Conservation (phyloP, 1,139 yeast genomes). For the Candida tropicalis region DNA sequence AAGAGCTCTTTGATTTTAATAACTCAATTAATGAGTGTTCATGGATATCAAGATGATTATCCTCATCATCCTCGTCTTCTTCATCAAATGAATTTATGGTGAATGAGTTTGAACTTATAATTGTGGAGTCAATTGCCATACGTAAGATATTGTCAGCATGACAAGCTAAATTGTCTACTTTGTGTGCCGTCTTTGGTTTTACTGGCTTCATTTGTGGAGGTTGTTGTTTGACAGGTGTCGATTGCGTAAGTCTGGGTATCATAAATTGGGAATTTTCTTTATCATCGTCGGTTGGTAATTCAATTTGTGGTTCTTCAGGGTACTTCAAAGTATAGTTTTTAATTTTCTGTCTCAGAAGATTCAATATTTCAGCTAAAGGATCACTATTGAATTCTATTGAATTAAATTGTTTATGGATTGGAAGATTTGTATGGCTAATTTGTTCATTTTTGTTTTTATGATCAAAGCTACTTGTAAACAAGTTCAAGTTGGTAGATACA, state of each 20-base stretch:
- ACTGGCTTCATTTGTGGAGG: not conserved
- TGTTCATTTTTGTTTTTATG: conserved; percentile 11
- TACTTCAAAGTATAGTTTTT: conserved; percentile 21
- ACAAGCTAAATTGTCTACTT: conserved; percentile 44
- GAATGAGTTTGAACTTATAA: conserved; percentile 44
- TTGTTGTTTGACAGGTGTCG: conserved; percentile 9
- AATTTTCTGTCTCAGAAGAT: conserved; percentile 24
- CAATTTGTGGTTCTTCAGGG: not conserved
- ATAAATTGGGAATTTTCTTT: not conserved
- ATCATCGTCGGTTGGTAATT: not conserved
- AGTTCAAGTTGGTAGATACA: conserved; percentile 26
- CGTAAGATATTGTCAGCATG: conserved; percentile 51
- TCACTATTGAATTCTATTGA: conserved; percentile 18
- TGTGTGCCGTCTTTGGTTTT: not conserved
- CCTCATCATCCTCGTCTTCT: conserved; percentile 30
- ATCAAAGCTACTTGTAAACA: conserved; percentile 19
- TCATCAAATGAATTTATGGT: conserved; percentile 38
- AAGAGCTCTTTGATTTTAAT: conserved; percentile 20
- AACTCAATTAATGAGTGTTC: conserved; percentile 35
- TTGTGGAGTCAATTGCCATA: conserved; percentile 53
- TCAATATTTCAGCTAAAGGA: conserved; percentile 34
- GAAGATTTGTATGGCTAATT: not conserved
- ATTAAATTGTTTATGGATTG: conserved; percentile 11
- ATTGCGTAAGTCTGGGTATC: conserved; percentile 3
- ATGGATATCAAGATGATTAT: conserved; percentile 35